phyloP scores from a whole-genome alignment of 306 rosid species.

The Erythrophleum fordii region DNA sequence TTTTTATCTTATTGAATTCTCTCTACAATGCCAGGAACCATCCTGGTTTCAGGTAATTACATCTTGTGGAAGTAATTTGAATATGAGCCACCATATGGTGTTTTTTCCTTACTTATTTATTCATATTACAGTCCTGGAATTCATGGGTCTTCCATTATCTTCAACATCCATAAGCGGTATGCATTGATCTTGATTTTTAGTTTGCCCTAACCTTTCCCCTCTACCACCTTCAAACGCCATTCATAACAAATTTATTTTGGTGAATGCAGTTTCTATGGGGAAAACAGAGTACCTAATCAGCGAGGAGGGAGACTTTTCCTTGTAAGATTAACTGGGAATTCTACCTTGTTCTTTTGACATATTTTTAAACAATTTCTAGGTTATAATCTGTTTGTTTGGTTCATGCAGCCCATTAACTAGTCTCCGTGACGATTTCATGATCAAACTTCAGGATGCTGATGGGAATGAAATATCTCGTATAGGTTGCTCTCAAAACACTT shows the following conservation, averaged over 20 bases:
- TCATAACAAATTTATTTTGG: slow-evolving; percentile 27
- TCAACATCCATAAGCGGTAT: slow-evolving; percentile 72
- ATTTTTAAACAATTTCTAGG: slow-evolving; percentile 3
- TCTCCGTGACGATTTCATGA: slow-evolving; percentile 71
- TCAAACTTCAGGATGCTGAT: slow-evolving; percentile 63
- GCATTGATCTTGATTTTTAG: slow-evolving; percentile 23
- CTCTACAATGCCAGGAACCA: slow-evolving; percentile 88
- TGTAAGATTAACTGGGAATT: slow-evolving; percentile 56
- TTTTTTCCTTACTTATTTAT: slow-evolving; percentile 6
- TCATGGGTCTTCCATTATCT: slow-evolving; percentile 68
- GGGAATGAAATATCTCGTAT: slow-evolving; percentile 72
- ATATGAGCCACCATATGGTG: background rate
- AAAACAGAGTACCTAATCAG: slow-evolving; percentile 61
- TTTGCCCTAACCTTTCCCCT: background rate
- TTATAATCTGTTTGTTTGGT: slow-evolving; percentile 34
- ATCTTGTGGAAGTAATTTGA: slow-evolving; percentile 33
- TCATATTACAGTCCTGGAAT: slow-evolving; percentile 63
- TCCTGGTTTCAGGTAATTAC: slow-evolving; percentile 78
- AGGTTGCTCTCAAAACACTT: slow-evolving; percentile 50
- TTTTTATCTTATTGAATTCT: slow-evolving; percentile 2
- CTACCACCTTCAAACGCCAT: slow-evolving; percentile 5
- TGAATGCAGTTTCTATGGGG: slow-evolving; percentile 88
- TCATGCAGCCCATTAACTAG: slow-evolving; percentile 75
- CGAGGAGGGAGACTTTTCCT: slow-evolving; percentile 76
- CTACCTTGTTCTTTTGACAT: slow-evolving; percentile 8